phyloP scores from a whole-genome alignment of 106 monocot genomes.

The Posidonia australis region DNA sequence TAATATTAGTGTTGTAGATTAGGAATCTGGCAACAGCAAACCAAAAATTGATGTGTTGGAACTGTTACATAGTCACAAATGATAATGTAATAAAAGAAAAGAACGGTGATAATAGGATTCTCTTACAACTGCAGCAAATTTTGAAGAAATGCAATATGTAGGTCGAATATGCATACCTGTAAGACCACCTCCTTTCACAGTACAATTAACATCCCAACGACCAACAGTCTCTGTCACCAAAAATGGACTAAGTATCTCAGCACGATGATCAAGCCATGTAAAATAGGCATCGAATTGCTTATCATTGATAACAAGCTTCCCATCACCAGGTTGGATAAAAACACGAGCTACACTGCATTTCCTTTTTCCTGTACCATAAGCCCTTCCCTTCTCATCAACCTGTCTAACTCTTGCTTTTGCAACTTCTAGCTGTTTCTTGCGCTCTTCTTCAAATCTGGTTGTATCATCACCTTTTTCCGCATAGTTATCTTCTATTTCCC shows the following conservation, averaged over 20 bases:
- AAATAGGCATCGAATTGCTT: conserved; percentile 90
- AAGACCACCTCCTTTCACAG: conserved; percentile 90
- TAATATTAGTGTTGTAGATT: no score
- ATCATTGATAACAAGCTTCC: conserved; percentile 75
- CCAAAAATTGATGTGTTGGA: no score
- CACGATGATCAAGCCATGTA: conserved; percentile 79
- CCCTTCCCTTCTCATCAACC: conserved; percentile 91
- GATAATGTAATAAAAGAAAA: neutral
- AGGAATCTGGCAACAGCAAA: no score
- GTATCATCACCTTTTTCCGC: conserved; percentile 59
- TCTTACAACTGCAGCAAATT: neutral
- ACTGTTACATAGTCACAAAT: no score
- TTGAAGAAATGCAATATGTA: neutral
- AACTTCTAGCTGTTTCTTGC: conserved; percentile 75
- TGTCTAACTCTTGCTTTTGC: conserved; percentile 60
- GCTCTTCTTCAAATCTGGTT: conserved; percentile 51
- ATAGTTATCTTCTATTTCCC: conserved; percentile 76
- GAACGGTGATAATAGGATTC: neutral
- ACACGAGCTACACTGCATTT: conserved; percentile 93
- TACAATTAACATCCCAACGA: conserved; percentile 79
- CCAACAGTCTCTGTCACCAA: conserved; percentile 75
- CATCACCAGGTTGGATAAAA: conserved; percentile 82
- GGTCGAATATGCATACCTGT: conserved; percentile 39
- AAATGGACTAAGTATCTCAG: conserved; percentile 81
- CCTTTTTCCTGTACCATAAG: conserved; percentile 91